Conservation (phyloP, 441 rosid genomes). For the Theobroma grandiflorum region DNA sequence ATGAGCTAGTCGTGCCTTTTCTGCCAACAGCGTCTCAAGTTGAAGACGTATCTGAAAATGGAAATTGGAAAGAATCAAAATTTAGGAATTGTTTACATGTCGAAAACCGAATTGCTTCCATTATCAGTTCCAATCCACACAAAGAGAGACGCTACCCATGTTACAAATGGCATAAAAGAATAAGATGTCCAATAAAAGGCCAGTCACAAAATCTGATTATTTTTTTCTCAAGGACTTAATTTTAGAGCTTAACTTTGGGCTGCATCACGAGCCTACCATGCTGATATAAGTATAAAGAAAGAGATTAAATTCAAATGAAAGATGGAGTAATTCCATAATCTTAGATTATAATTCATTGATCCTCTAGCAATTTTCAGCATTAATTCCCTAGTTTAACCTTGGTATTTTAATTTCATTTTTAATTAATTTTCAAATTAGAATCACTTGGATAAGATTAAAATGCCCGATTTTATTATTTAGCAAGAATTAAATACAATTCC, state of each 20-base stretch:
- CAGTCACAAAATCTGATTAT: background rate
- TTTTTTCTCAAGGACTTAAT: background rate
- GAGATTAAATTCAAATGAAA: no score
- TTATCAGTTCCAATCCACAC: background rate
- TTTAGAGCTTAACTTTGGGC: background rate
- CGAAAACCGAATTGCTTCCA: background rate
- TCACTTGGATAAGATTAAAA: no score
- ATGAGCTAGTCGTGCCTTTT: slow-evolving; percentile 75
- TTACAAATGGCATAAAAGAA: background rate
- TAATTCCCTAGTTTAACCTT: no score
- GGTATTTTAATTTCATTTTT: no score
- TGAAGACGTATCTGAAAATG: slow-evolving; percentile 64
- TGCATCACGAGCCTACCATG: background rate
- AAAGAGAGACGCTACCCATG: background rate
- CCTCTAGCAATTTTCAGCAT: no score
- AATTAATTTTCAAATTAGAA: no score
- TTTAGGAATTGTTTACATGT: background rate
- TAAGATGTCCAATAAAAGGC: background rate
- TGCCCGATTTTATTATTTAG: no score
- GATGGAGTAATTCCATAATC: no score
- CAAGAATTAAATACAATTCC: no score
- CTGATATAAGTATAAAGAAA: no score
- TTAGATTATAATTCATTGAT: no score
- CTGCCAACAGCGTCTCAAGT: slow-evolving; percentile 66
- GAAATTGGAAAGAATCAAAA: slow-evolving; percentile 6